Conservation (phyloP, 768 basidiomycete species). For the Lentinula detonsa region DNA sequence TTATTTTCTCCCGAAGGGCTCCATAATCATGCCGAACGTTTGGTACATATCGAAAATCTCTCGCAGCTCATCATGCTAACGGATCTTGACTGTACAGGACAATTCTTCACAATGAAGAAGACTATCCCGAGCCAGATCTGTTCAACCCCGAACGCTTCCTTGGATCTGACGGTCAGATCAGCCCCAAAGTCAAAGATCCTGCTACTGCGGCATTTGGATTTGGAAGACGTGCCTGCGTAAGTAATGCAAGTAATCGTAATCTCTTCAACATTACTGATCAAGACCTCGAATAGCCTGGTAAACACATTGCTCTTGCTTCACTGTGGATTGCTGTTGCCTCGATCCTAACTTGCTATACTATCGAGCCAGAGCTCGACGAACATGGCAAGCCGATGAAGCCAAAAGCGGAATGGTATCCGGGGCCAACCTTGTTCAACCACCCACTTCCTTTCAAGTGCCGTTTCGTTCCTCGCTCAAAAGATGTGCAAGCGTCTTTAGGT, state of each 20-base stretch:
- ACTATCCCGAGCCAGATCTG: slow-evolving; percentile 1
- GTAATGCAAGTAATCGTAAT: not conserved
- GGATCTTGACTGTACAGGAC: not conserved
- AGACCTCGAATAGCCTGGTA: slow-evolving; percentile 1
- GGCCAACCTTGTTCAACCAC: slow-evolving; percentile 4
- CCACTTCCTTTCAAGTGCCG: slow-evolving; percentile 6
- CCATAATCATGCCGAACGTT: slow-evolving; percentile 1
- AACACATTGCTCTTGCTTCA: slow-evolving; percentile 9
- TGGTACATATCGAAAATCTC: not conserved
- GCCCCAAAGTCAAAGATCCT: not conserved
- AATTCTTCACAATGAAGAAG: slow-evolving; percentile 1
- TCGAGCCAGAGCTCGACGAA: slow-evolving; percentile 8
- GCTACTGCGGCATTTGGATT: slow-evolving; percentile 2
- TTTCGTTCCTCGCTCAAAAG: slow-evolving; percentile 3
- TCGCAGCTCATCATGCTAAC: not conserved
- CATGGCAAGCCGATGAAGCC: not conserved
- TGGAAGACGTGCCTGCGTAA: slow-evolving; percentile 1
- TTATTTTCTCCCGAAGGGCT: not conserved
- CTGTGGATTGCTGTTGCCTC: slow-evolving; percentile 11
- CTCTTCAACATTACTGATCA: not conserved
- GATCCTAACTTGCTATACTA: slow-evolving; percentile 9
- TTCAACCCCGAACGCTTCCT: slow-evolving; percentile 7
- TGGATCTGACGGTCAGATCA: not conserved
- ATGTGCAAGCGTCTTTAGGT: not conserved
- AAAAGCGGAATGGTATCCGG: slow-evolving; percentile 1